Evolutionary conservation across 257 asterid genomes (phyloP), one percentile per base, ranked within the genome.

Genomic region (Solanum chilense): DNA sequence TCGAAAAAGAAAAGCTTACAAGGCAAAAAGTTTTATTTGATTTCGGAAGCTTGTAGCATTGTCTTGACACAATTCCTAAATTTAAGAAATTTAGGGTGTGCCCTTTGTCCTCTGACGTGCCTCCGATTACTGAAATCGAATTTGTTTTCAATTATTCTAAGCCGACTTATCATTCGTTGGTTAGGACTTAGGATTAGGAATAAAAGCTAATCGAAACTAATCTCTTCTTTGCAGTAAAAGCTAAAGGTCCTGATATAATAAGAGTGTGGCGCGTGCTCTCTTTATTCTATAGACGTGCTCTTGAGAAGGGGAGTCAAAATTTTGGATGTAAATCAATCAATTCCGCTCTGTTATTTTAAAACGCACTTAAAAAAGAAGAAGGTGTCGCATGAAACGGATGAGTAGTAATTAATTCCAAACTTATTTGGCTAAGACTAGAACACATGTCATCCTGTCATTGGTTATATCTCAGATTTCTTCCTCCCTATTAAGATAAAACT

Each of bases 361-460:
- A 52, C 10, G 3, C 0, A 52, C 62, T 52, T 7, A 41, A 41
- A 52, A 52, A 16, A 16, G 15, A 9, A 2, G 0, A 18, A 52
- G n/a, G n/a, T n/a, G n/a, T n/a, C n/a, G n/a, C n/a, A 58, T 58
- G 27, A 21, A 0, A 58, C 1, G 27, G 5, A 16, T 5, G 6
- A 58, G 27, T 58, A 68, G 27, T 81, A 62, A 62, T 78, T 31
- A 35, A 62, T 21, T 85, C 83, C 47, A 35, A 35, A 78, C 87
- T 88, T 66, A 81, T 87, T 77, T 16, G 96, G 98, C 92, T 93
- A 91, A 90, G 91, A 88, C 1, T 31, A 7, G 0, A 42, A 82
- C 92, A 93, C 82, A 12, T 90, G 92, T 88, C 92, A 0, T 11
- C 7, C 5, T 12, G 37, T 69, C 15, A 93, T 94, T 92, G 84